Evolutionary conservation across 148 eudicot species (phyloP).

Genomic region (Cornus florida): DNA sequence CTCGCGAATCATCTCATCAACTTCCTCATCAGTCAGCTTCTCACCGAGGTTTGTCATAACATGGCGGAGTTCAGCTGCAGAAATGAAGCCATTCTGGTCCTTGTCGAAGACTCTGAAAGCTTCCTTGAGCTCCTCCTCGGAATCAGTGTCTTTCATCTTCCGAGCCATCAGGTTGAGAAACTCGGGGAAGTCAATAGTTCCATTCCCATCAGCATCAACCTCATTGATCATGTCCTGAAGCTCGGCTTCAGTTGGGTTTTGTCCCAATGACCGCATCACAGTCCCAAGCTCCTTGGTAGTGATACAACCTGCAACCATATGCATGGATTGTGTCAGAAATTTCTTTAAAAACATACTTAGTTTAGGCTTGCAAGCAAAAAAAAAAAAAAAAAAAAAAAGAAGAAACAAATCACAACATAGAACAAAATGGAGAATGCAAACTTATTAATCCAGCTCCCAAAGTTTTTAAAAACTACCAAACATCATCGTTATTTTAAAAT

Average conservation of each 20-base stretch:
- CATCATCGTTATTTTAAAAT: no score
- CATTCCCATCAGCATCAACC: slow-evolving; percentile 5
- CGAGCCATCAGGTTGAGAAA: slow-evolving; percentile 6
- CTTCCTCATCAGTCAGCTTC: slow-evolving; percentile 2
- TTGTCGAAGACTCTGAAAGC: slow-evolving; percentile 6
- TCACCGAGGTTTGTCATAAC: slow-evolving; percentile 6
- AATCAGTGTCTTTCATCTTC: slow-evolving; percentile 1
- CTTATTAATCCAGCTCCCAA: no score
- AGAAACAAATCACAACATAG: no score
- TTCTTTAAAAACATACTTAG: not conserved
- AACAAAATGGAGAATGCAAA: no score
- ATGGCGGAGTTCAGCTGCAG: slow-evolving; percentile 6
- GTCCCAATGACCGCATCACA: slow-evolving; percentile 5
- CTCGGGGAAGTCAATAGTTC: slow-evolving; percentile 1
- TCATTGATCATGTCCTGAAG: slow-evolving; percentile 9
- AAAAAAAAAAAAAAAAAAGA: no score
- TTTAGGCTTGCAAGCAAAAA: not conserved
- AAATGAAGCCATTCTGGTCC: slow-evolving; percentile 10
- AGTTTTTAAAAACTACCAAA: no score
- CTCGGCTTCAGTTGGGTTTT: slow-evolving; percentile 2
- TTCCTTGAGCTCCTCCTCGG: slow-evolving; percentile 7
- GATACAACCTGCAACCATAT: slow-evolving; percentile 2
- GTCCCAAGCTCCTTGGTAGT: slow-evolving; percentile 10
- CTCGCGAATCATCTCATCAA: slow-evolving; percentile 4
- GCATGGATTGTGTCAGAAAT: not conserved